Evolutionary conservation across 2,329 filamentous ascomycete genomes (phyloP).

Genomic region (Sordariomycetes sp.): DNA sequence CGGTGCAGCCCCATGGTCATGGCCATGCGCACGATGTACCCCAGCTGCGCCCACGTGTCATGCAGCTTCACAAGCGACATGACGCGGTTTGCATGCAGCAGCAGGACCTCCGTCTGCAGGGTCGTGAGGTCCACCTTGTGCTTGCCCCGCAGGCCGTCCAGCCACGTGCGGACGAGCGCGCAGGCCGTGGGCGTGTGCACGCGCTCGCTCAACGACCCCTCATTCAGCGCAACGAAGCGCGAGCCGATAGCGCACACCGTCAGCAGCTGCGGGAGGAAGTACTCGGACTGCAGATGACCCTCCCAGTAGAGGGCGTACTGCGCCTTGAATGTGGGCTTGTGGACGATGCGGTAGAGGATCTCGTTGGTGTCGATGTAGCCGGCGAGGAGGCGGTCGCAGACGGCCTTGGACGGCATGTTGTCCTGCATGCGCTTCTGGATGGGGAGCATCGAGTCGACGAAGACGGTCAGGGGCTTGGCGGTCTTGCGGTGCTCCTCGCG

Average conservation of each 20-base stretch:
- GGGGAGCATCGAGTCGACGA: slow-evolving; percentile 48
- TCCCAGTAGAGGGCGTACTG: slow-evolving; percentile 44
- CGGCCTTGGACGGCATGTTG: slow-evolving; percentile 36
- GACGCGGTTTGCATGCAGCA: slow-evolving; percentile 41
- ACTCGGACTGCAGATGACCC: slow-evolving; percentile 30
- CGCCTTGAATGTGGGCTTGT: slow-evolving; percentile 37
- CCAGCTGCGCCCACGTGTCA: slow-evolving; percentile 43
- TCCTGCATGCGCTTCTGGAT: slow-evolving; percentile 47
- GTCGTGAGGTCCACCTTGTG: slow-evolving; percentile 40
- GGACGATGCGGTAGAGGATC: slow-evolving; percentile 41
- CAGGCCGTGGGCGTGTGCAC: slow-evolving; percentile 47
- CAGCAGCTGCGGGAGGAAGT: slow-evolving; percentile 42
- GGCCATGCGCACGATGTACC: slow-evolving; percentile 42
- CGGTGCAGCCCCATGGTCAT: slow-evolving; percentile 50
- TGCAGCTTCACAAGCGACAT: slow-evolving; percentile 37
- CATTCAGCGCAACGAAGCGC: slow-evolving; percentile 31
- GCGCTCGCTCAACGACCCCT: slow-evolving; percentile 34
- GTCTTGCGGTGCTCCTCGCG: slow-evolving; percentile 35
- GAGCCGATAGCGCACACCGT: slow-evolving; percentile 42
- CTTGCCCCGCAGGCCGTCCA: slow-evolving; percentile 40
- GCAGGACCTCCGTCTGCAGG: slow-evolving; percentile 42
- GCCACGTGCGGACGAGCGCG: slow-evolving; percentile 41
- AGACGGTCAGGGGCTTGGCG: slow-evolving; percentile 41
- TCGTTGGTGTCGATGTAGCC: slow-evolving; percentile 40
- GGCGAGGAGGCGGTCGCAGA: slow-evolving; percentile 39